Base-by-base conservation (phyloP, 2,329 filamentous ascomycete genomes). In the Chrysoporthe puriensis region DNA sequence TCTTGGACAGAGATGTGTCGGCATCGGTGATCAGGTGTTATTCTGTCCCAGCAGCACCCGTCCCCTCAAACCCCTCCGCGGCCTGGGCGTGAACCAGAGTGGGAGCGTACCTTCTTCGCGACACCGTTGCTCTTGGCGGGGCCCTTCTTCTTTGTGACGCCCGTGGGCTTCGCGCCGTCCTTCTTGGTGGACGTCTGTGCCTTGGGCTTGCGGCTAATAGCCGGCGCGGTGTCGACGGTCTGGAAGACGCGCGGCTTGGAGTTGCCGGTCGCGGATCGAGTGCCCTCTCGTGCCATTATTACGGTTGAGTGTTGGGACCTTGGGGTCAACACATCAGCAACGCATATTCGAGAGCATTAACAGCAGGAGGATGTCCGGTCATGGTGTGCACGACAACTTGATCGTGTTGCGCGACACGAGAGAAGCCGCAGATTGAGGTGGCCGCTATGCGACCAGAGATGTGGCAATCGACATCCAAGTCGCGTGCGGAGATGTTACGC, bases 201-300 rank as follows among this genome's bases (percentile, higher is more conserved):
- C 71, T 74, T 75, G 63, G 74, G 68, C 70, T 76, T 77, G 73
- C 81, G 80, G 77, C 79, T 80, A 74, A 83, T 80, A 69, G 78
- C 76, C 34, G 83, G 82, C 56, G 77, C 78, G 16, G 82, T 83
- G 74, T 86, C 83, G 73, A 85, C 74, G 57, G 80, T 77, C 69
- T 79, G 75, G 74, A 86, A 81, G 75, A 86, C 77, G 74, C 85
- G 83, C 70, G 85, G 84, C 76, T 81, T 82, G 70, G 83, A 82
- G 78, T 83, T 81, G 80, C 83, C 83, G 46, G 83, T 85, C 72
- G 78, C 77, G 62, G 84, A 85, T 75, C 83, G 82, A 64, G 83
- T 85, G 72, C 82, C 82, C 79, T 84, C 83, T 74, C 82, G 82
- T 72, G 80, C 77, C 83, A 85, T 85, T 72, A 84, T 72, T 52